Evolutionary conservation across 1,284 basidiomycete species (phyloP), one percentile per base, ranked within the genome.

Genomic region (Sanguinoderma infundibulare): DNA sequence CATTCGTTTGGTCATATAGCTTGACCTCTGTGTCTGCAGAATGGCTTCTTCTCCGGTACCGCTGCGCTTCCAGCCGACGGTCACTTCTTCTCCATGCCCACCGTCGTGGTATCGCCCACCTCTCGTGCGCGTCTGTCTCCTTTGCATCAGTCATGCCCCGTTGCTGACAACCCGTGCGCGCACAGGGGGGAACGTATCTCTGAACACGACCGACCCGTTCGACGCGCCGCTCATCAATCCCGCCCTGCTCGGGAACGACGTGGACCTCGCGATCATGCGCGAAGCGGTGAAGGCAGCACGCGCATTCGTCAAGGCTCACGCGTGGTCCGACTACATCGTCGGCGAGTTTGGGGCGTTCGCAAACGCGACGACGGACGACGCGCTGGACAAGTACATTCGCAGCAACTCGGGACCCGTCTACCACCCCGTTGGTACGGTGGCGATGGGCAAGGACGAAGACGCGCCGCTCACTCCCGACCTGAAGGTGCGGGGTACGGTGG

Each of bases 391-490:
- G 38, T 63, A 61, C 52, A 56, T 60, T 24, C 52, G 56, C 30
- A 32, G 32, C 34, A 49, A 55, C 36, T 8, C 39, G 12, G 51
- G 44, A 34, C 57, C 59, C 7, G 22, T 57, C 30, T 36, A 42
- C 24, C 66, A 68, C 50, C 59, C 60, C 1, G 64, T 64, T 10
- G 60, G 64, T 10, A 59, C 62, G 10, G 59, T 60, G n/a, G 50
- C 44, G 14, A 64, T 66, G 61, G 55, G 60, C 26, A 57, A 34
- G 34, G 55, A 35, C 20, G 42, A 7, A 17, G 9, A 28, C 5
- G 35, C 44, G 9, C 74, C 76, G 6, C 64, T 76, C 3, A 73
- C 76, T 55, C 59, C 70, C 3, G 53, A 67, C 28, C 63, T 77
- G 53, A 60, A 42, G 20, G 75, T 78, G 26, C 68, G 75, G 46